Percentiles rank a stretch among this genome's conserved stretches.
These are phyloP conservation scores for Penicillium griseofulvum DNA, from an alignment of 2,329 filamentous ascomycete species.

Conservation along the genomic window DNA sequence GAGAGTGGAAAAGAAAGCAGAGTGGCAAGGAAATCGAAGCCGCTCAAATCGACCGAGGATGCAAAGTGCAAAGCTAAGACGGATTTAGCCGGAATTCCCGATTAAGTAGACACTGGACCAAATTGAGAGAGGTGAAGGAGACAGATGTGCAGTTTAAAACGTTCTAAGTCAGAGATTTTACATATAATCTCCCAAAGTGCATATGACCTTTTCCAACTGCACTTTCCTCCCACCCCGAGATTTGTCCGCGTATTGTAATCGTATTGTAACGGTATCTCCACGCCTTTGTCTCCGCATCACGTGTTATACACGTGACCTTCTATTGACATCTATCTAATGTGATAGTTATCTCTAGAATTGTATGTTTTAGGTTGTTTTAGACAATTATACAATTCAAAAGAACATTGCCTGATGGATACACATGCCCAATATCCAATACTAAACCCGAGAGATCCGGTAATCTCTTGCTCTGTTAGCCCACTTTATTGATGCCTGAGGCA, in stretches of 20 bases:
- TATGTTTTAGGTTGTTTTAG: too few species aligned
- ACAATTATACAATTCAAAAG: not conserved
- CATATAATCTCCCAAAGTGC: constrained; percentile 1
- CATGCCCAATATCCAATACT: not conserved
- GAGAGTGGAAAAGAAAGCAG: not conserved
- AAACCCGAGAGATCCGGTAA: not conserved
- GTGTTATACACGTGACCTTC: not conserved
- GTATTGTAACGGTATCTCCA: constrained; percentile 24
- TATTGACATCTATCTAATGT: not conserved
- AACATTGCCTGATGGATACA: not conserved
- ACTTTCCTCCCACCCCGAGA: constrained; percentile 15
- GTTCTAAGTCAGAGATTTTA: not conserved
- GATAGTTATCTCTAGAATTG: not conserved
- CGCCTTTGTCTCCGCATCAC: constrained; percentile 15
- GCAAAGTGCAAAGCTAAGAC: not conserved
- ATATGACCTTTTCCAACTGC: constrained; percentile 1
- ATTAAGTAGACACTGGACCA: not conserved
- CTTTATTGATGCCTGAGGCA: constrained; percentile 4
- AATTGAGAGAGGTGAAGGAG: not conserved
- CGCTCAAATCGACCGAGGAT: constrained; percentile 1
- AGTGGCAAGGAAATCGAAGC: constrained; percentile 6
- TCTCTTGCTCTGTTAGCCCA: not conserved
- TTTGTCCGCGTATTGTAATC: constrained; percentile 17
- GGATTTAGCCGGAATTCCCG: constrained; percentile 1
- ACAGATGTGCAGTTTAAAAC: not conserved